Evolutionary conservation across 257 asterid genomes (phyloP), one percentile per base, ranked within the genome.

Genomic region (Leonotis leonurus): DNA sequence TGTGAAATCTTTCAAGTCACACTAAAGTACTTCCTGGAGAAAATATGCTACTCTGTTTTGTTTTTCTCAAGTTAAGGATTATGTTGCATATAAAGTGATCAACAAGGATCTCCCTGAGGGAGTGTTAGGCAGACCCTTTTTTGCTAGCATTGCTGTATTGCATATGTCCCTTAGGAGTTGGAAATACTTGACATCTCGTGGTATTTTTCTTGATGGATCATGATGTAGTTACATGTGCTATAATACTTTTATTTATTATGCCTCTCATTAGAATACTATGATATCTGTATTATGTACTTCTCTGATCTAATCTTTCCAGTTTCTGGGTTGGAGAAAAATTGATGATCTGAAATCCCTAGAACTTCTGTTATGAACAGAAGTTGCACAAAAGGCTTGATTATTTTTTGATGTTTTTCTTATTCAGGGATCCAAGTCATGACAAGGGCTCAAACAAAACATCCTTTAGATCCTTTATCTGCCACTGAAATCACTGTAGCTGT

Each of bases 401-500:
- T 32, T 68, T 14, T 55, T 36, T 16, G 33, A 30, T 61, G 53
- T 1, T 52, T 60, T 76, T 45, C 37, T 60, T 63, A 50, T 76
- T 62, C 86, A 89, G 99, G 86, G 59, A 45, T 80, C 36, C 98
- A 67, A 58, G 30, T 65, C 62, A 69, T 71, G 85, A 70, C 67
- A 45, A 80, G 89, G 84, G 89, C 91, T 52, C 99, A 92, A 64
- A 85, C 84, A 9, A 65, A 80, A 65, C 99, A 92, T 74, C 99
- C 99, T 39, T 80, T 92, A 87, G 99, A 92, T 64, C 95, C 97
- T 61, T 78, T 92, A 71, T 80, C 96, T 56, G 87, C 93, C 62
- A 76, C 95, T 56, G 99, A 92, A 76, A 89, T 92, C 71, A 71
- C 96, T 22, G 95, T 92, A 63, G 96, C 96, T 16, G 95, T 92